These are phyloP conservation scores for Ceratocystis albifundus DNA, from an alignment of 2,329 filamentous ascomycete genomes.

Conservation along the genomic window DNA sequence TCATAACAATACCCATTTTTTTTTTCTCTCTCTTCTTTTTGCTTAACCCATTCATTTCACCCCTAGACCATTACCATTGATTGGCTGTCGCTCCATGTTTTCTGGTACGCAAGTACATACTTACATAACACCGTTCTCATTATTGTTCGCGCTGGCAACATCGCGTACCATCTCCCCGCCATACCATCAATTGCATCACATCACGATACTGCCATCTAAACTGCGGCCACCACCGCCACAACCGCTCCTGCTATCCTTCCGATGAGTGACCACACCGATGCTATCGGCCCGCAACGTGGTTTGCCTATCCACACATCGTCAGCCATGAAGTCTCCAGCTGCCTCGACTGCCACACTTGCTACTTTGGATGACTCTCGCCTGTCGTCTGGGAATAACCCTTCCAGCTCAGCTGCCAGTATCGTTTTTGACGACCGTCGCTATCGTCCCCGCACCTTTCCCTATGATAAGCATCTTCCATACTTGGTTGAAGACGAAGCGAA, in stretches of 20 bases:
- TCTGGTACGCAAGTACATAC: neutral
- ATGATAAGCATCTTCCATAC: conserved; percentile 84
- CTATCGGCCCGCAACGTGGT: conserved; percentile 4
- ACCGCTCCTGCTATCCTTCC: neutral
- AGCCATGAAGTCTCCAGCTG: neutral
- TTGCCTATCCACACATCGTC: conserved; percentile 4
- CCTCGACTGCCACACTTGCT: neutral
- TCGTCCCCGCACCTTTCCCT: conserved; percentile 83
- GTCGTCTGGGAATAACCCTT: neutral
- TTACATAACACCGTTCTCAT: neutral
- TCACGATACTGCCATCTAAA: neutral
- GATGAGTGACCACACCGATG: conserved; percentile 6
- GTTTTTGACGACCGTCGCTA: conserved; percentile 38
- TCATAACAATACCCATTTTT: conserved; percentile 5
- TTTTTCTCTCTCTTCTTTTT: neutral
- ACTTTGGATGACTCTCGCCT: conserved; percentile 3
- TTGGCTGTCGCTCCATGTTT: neutral
- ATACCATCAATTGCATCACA: neutral
- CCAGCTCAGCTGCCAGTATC: conserved; percentile 5
- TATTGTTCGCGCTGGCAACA: neutral
- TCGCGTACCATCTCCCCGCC: neutral
- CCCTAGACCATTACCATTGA: conserved; percentile 4
- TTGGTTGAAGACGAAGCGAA: conserved; percentile 67
- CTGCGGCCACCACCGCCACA: neutral
- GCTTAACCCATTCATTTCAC: neutral